Conservation (phyloP, 352 stramenopile genomes). For the Phytopythium delawarense region DNA sequence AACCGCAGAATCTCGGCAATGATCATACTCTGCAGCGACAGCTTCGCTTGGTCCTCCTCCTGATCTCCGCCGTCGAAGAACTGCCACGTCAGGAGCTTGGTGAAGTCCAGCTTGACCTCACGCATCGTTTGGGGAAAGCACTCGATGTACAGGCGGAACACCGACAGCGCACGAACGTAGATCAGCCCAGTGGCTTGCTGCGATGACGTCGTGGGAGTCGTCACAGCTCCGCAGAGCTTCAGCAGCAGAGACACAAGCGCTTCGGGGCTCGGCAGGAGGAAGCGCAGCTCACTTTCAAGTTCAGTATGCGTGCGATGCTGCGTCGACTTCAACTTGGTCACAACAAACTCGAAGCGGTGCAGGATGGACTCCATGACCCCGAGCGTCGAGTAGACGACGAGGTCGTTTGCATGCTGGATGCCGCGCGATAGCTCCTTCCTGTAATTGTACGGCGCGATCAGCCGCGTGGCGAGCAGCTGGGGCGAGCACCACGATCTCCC, state of each 20-base stretch:
- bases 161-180: constrained; percentile 67
- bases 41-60: constrained; percentile 1
- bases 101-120: constrained; percentile 83
- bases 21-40: constrained; percentile 46
- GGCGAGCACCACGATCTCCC: constrained; percentile 39
- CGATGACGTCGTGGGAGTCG: constrained; percentile 11
- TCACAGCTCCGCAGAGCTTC: constrained; percentile 42
- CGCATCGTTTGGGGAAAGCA: constrained; percentile 70
- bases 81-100: constrained; percentile 69
- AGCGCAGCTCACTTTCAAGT: constrained; percentile 63
- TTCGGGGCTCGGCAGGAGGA: constrained; percentile 70
- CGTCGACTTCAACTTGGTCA: constrained; percentile 13
- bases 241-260: constrained; percentile 74
- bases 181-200: constrained; percentile 43
- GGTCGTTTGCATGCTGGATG: constrained; percentile 68
- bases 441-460: constrained; percentile 66
- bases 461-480: constrained; percentile 41
- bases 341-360: constrained; percentile 44
- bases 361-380: constrained; percentile 62
- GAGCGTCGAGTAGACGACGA: constrained; percentile 74
- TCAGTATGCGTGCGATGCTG: constrained; percentile 20
- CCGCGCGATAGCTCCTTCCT: constrained; percentile 79
- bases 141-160: constrained; percentile 74
- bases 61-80: constrained; percentile 27
- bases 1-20: constrained; percentile 72